phyloP scores from a whole-genome alignment of 495 filamentous ascomycete genomes.

The Annulohypoxylon bovei region DNA sequence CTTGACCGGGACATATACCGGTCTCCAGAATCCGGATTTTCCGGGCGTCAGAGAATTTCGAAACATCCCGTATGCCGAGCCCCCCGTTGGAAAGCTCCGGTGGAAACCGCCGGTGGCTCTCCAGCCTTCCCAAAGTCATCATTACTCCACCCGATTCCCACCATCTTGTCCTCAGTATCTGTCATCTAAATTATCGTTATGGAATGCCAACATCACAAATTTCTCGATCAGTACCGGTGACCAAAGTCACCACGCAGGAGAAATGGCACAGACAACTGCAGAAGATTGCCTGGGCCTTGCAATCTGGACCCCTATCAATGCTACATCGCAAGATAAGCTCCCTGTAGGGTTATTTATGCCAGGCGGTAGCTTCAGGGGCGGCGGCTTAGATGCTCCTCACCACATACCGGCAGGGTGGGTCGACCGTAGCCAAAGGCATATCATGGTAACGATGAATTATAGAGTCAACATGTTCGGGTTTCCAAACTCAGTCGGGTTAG shows the following conservation, averaged over 20 bases:
- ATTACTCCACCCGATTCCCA: constrained; percentile 50
- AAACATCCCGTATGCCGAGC: constrained; percentile 56
- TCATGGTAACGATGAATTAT: constrained; percentile 69
- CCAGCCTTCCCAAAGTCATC: constrained; percentile 39
- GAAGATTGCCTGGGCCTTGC: constrained; percentile 66
- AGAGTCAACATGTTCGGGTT: constrained; percentile 70
- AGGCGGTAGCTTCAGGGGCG: constrained; percentile 57
- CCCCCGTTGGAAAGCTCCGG: constrained; percentile 51
- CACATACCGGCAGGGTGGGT: constrained; percentile 57
- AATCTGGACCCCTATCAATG: constrained; percentile 59
- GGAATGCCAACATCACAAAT: constrained; percentile 50
- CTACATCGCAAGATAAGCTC: constrained; percentile 42
- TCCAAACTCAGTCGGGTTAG: constrained; percentile 56
- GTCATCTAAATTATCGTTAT: constrained; percentile 44
- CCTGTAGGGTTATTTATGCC: constrained; percentile 61
- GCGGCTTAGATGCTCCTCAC: constrained; percentile 54
- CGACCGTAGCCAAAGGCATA: constrained; percentile 55
- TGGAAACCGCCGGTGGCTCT: constrained; percentile 54
- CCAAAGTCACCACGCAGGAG: constrained; percentile 45
- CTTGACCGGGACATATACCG: constrained; percentile 51
- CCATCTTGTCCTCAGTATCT: constrained; percentile 52
- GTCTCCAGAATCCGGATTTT: constrained; percentile 50
- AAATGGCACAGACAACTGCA: constrained; percentile 48
- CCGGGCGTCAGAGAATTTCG: constrained; percentile 57
- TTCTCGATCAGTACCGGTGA: constrained; percentile 46